Evolutionary conservation across 305 asterid species (phyloP).

Genomic region (Rubia occidens): DNA sequence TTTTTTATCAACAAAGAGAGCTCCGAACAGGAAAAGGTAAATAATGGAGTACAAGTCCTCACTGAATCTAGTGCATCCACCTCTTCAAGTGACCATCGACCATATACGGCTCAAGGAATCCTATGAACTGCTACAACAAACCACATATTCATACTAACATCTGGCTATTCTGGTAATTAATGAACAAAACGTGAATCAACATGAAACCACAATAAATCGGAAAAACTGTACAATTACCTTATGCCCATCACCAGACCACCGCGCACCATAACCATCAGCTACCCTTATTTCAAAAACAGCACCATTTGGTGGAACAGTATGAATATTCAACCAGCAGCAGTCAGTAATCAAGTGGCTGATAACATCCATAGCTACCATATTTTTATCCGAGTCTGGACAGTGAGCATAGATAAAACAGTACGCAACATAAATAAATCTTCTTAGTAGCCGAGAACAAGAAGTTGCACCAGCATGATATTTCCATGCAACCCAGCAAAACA

Average conservation of each 20-base stretch:
- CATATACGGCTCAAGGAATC: constrained; percentile 64
- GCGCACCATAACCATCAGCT: constrained; percentile 61
- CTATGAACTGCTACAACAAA: constrained; percentile 48
- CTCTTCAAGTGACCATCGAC: constrained; percentile 49
- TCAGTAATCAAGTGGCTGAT: constrained; percentile 33
- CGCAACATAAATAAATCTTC: not conserved
- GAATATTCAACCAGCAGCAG: constrained; percentile 66
- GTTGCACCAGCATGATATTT: not conserved
- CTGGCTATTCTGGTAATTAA: too few species aligned
- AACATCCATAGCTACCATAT: constrained; percentile 38
- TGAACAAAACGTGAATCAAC: too few species aligned
- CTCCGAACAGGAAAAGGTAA: too few species aligned
- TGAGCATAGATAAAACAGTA: not conserved
- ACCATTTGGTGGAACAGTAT: constrained; percentile 56
- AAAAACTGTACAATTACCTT: constrained; percentile 28
- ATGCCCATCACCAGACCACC: constrained; percentile 75
- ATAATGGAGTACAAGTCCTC: not conserved
- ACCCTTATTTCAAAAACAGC: constrained; percentile 55
- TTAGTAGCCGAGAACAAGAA: not conserved
- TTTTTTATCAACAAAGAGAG: not conserved
- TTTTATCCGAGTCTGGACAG: constrained; percentile 50
- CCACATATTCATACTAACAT: too few species aligned
- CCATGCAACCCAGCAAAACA: not conserved
- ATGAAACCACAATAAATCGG: too few species aligned
- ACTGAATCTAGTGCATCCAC: constrained; percentile 44